Evolutionary conservation across 1,284 basidiomycete species (phyloP), one percentile per base, ranked within the genome.

Genomic region (Ustilago sp.): DNA sequence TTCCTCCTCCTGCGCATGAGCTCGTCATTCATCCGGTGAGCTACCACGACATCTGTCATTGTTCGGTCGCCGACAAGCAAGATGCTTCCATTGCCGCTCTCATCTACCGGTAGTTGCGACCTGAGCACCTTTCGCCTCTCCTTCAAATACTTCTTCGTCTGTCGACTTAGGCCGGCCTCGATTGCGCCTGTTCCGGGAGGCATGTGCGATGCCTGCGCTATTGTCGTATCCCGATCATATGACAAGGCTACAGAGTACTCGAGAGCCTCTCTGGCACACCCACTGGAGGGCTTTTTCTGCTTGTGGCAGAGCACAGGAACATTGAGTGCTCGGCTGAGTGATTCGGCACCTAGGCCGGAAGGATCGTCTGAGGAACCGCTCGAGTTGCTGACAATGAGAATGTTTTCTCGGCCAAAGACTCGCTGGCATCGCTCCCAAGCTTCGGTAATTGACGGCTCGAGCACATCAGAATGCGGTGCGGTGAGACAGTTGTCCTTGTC

Each of bases 401-500:
- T 90, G 73, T 94, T 92, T 0, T 89, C 89, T 28, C 90, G 88
- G 0, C 93, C 93, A 83, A 98, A 98, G 0, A 90, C 89, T 45
- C 88, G 84, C 50, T 90, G 88, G 65, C 94, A 92, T 79, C 91
- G 89, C 39, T 88, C 85, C 95, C 95, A 98, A 4, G 92, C 90
- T n/a, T 90, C 88, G 91, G 94, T 77, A 13, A 79, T 45, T 11
- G 51, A 55, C 4, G 55, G 54, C 11, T 58, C 66, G 13, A 86
- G 80, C 6, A 63, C 48, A 63, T 87, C 85, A 15, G 73, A 66
- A 53, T 82, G 66, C 0, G 87, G 86, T 35, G 72, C 71, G 5
- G 86, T 86, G 79, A 98, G 87, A 84, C 96, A 98, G 80, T 99
- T 98, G 86, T 99, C 96, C 88, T 98, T 98, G 90, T 98, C 96